A percentile compares a stretch with the other conserved stretches of the same genome.
Evolutionary conservation across 441 rosid genomes (phyloP).

Genomic region (Omphalea diandra): DNA sequence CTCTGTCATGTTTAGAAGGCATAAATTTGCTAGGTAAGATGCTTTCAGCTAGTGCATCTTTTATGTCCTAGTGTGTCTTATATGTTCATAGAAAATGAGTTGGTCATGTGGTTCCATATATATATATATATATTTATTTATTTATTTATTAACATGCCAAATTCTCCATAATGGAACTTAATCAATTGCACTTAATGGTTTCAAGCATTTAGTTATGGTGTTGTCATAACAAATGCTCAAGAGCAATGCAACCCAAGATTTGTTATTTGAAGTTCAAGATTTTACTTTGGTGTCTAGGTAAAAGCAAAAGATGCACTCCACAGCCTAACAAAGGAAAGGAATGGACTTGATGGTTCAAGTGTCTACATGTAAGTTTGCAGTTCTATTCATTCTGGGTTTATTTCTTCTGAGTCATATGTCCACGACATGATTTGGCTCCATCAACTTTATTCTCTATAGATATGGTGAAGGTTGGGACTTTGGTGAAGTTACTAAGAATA

Average conservation of each 20-base stretch:
- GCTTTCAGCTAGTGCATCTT: neutral
- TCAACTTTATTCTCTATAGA: slow-evolving; percentile 42
- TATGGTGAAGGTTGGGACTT: slow-evolving; percentile 99
- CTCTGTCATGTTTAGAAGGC: neutral
- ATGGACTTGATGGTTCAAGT: slow-evolving; percentile 90
- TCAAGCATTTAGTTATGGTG: slow-evolving; percentile 1
- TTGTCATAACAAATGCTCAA: slow-evolving; percentile 5
- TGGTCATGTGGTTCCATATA: neutral
- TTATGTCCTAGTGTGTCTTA: neutral
- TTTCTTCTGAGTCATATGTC: slow-evolving; percentile 14
- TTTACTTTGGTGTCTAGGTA: slow-evolving; percentile 58
- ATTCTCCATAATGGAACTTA: neutral
- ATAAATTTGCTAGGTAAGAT: neutral
- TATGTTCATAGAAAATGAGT: neutral
- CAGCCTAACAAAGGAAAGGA: slow-evolving; percentile 61
- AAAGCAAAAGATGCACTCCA: slow-evolving; percentile 71
- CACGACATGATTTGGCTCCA: neutral
- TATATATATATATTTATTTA: too few species aligned
- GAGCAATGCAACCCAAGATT: slow-evolving; percentile 17
- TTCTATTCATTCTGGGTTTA: slow-evolving; percentile 4
- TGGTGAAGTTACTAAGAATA: slow-evolving; percentile 97
- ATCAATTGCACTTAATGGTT: slow-evolving; percentile 15
- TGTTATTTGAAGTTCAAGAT: too few species aligned
- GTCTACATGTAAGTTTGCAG: slow-evolving; percentile 65
- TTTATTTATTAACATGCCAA: slow-evolving; percentile 13